Base-by-base conservation (phyloP, 1,284 basidiomycete genomes). In the Cronartium quercuum region DNA sequence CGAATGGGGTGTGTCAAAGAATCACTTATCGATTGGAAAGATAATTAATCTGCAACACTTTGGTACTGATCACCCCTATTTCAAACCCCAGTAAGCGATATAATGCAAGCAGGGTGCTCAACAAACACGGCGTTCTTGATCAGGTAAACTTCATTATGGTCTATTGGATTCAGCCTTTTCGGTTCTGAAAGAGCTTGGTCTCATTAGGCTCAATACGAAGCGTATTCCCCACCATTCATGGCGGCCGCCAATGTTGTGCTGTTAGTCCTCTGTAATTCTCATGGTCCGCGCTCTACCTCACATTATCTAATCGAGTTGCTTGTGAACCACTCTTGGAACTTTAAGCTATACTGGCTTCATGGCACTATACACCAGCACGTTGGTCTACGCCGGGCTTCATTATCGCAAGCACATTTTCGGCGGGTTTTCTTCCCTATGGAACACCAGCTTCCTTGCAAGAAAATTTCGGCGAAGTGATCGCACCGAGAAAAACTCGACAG, bases 381-480 rank as follows among this genome's bases (percentile, higher is more conserved):
- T 84, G 29, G 77, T 80, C 1, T 83, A 84, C 68, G 79, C 82
- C 10, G 68, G 80, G 60, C 79, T 85, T 3, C 84, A 82, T 78
- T 83, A 84, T 79, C 80, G 84, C 1, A 80, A 80, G 29, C 82
- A 84, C 64, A 82, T 85, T 68, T 63, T 70, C 1, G 76, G 77
- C 34, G 82, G 83, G 7, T 82, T 84, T 79, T 78, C 77, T 7
- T 55, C 9, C 3, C n/a, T 24, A 21, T 55, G 58, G 5, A 34
- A 37, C 9, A 34, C 1, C 6, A 9, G 5, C 18, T 7, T 1
- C 29, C 15, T 61, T 61, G 29, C 37, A 15, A 61, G 37, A 34
- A 34, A 18, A 15, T 15, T 61, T 37, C 18, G 58, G 58, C 18
- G 13, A 29, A 18, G 29, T 40, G 21, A 40, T 6, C 38, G 62